Conservation (phyloP, 78 protist genomes). For the Monosiga brevicollis region DNA sequence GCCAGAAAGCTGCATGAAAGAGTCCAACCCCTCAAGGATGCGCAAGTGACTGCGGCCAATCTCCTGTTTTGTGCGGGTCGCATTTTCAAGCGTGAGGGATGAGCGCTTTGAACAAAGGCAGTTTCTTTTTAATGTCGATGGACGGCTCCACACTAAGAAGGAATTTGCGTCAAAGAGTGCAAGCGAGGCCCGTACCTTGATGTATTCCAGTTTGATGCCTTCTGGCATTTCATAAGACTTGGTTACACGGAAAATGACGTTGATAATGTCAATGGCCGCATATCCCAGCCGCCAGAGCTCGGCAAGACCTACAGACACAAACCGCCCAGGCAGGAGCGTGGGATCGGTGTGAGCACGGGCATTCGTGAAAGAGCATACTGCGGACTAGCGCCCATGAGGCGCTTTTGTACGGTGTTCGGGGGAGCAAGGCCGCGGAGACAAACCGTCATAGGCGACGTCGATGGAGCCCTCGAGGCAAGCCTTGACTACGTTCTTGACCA, state of each 20-base stretch:
- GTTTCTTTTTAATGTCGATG: no score
- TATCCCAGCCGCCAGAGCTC: slow-evolving; percentile 55
- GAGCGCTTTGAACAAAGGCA: no score
- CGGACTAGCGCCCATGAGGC: no score
- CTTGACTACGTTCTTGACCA: slow-evolving; percentile 43
- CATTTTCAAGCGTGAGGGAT: background rate
- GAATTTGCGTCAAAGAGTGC: background rate
- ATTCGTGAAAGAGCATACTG: no score
- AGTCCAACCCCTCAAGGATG: slow-evolving; percentile 69
- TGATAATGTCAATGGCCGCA: slow-evolving; percentile 65
- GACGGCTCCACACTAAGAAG: no score
- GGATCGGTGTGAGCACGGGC: no score
- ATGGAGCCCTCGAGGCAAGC: background rate
- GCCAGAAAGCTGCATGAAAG: slow-evolving; percentile 81
- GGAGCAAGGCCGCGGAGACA: no score
- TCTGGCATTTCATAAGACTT: slow-evolving; percentile 36
- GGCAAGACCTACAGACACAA: no score
- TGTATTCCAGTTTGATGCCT: slow-evolving; percentile 49
- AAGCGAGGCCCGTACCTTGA: slow-evolving; percentile 21
- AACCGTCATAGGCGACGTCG: background rate
- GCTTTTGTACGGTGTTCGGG: no score
- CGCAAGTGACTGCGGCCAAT: slow-evolving; percentile 75
- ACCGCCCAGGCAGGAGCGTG: no score
- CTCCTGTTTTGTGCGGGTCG: slow-evolving; percentile 18
- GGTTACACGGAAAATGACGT: slow-evolving; percentile 51